A percentile compares a stretch with the other conserved stretches of the same genome.
Conservation (phyloP, 129 eudicot genomes). For the Heracleum sosnowskyi region DNA sequence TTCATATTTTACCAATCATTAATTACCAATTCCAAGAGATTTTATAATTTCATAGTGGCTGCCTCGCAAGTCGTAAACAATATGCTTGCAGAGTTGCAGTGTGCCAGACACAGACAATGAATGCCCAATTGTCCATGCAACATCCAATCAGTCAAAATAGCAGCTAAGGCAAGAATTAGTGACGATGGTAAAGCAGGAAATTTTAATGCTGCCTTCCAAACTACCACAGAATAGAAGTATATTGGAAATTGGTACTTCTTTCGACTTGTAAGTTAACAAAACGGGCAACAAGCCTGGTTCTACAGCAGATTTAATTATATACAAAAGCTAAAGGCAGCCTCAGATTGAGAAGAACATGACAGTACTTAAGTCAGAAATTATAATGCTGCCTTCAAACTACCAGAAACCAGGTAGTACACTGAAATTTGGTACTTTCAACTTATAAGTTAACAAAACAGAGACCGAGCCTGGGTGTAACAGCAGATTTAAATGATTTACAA, state of each 20-base stretch:
- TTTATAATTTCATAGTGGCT: not conserved
- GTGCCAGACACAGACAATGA: not conserved
- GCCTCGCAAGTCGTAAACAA: not conserved
- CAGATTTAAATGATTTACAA: not conserved
- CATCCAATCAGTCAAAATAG: not conserved
- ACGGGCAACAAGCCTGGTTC: not conserved
- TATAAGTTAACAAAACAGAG: not conserved
- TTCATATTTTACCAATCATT: not conserved
- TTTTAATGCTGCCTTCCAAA: not conserved
- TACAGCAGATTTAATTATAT: too few relatives aligned
- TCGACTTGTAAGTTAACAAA: not conserved
- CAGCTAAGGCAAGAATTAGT: not conserved
- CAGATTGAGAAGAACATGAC: too few relatives aligned
- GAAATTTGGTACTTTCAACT: not conserved
- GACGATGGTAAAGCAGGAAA: not conserved
- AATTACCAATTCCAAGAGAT: not conserved
- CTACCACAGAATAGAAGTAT: not conserved
- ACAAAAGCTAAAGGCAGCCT: too few relatives aligned
- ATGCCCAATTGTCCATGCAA: not conserved
- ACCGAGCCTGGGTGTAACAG: not conserved
- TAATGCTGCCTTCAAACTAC: not conserved
- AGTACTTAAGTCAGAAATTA: not conserved
- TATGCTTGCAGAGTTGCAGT: not conserved
- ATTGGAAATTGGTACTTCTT: not conserved
- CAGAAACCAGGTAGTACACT: not conserved